Conservation (phyloP, 2,329 filamentous ascomycete genomes). For the Aspergillus sp. region DNA sequence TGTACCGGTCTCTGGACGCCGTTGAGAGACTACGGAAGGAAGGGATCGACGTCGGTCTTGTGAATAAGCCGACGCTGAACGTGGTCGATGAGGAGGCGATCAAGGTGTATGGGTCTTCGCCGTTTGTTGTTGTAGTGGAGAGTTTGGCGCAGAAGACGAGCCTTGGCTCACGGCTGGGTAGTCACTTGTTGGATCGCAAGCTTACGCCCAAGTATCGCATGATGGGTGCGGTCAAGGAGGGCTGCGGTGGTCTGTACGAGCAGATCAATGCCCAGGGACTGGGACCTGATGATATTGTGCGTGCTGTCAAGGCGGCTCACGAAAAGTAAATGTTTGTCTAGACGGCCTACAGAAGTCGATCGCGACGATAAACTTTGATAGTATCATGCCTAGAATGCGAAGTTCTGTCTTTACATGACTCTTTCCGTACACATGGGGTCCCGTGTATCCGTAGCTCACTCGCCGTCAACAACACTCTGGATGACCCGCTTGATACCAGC, state of each 20-base stretch:
- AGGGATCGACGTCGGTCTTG: conserved; percentile 43
- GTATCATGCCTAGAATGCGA: background rate
- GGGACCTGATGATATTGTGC: conserved; percentile 39
- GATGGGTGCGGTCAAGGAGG: conserved; percentile 45
- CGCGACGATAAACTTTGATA: background rate
- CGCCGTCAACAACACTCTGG: background rate
- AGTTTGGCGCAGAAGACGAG: conserved; percentile 47
- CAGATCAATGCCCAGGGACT: conserved; percentile 45
- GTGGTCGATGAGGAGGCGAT: conserved; percentile 46
- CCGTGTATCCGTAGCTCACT: background rate
- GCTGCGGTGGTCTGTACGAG: conserved; percentile 44
- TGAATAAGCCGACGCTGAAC: conserved; percentile 48
- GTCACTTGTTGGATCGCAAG: conserved; percentile 41
- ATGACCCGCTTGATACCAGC: background rate
- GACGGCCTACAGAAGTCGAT: conserved; percentile 15
- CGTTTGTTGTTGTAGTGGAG: conserved; percentile 45
- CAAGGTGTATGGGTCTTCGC: conserved; percentile 39
- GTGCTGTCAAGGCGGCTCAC: conserved; percentile 34
- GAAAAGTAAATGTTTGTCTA: conserved; percentile 16
- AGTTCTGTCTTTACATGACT: background rate
- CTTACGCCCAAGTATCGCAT: conserved; percentile 44
- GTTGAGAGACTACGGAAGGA: conserved; percentile 43
- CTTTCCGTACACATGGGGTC: background rate
- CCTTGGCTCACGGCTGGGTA: conserved; percentile 43
- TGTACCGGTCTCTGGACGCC: conserved; percentile 46